Evolutionary conservation across 768 basidiomycete species (phyloP).

Genomic region (Mycena maculata): DNA sequence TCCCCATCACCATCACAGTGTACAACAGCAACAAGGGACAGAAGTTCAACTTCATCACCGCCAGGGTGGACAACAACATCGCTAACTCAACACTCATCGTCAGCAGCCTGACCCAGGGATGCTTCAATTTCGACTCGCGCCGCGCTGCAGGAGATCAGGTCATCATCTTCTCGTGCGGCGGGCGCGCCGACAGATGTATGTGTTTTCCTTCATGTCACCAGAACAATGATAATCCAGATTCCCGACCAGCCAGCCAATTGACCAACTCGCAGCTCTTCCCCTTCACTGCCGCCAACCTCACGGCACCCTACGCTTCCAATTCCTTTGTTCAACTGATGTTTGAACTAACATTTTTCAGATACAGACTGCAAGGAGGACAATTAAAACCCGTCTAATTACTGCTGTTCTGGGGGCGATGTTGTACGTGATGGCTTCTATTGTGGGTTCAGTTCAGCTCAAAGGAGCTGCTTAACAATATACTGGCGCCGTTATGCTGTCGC

Average conservation of each 20-base stretch:
- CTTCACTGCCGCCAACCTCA: slow-evolving; percentile 28
- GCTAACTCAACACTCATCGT: slow-evolving; percentile 43
- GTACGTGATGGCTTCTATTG: no score
- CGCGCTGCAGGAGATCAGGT: slow-evolving; percentile 34
- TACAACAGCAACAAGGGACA: slow-evolving; percentile 45
- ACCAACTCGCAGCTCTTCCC: slow-evolving; percentile 34
- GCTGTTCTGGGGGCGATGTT: no score
- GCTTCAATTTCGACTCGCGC: slow-evolving; percentile 32
- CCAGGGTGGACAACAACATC: slow-evolving; percentile 46
- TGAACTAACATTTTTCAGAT: no score
- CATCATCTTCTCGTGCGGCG: slow-evolving; percentile 34
- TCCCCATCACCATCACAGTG: slow-evolving; percentile 41
- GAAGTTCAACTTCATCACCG: slow-evolving; percentile 48
- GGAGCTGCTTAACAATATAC: no score
- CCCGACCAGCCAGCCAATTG: slow-evolving; percentile 14
- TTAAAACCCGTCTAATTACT: no score
- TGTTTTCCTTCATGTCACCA: background rate
- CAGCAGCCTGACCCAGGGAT: slow-evolving; percentile 40
- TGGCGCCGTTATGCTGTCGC: no score
- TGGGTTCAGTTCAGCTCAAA: no score
- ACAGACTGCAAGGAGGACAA: no score
- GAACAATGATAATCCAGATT: background rate
- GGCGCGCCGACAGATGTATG: slow-evolving; percentile 32
- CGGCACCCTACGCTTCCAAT: slow-evolving; percentile 22
- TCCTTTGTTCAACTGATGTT: no score